These are phyloP conservation scores for Hypomyces perniciosus DNA, from an alignment of 2,329 filamentous ascomycete species.

Conservation along the genomic window DNA sequence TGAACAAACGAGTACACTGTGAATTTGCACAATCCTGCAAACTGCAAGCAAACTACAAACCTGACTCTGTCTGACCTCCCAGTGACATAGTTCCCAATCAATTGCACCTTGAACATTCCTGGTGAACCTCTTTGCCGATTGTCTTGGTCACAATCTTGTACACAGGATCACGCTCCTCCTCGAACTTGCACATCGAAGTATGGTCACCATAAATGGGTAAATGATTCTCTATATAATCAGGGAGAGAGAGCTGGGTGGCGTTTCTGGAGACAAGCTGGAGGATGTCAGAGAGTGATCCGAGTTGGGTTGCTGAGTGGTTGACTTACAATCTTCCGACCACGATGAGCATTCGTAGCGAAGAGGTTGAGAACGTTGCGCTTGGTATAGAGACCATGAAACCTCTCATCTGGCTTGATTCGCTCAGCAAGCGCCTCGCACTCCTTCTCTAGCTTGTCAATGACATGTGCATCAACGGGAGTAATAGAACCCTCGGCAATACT, in stretches of 20 bases:
- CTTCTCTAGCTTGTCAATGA: slow-evolving; percentile 6
- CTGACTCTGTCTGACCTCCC: neutral
- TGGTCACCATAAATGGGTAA: slow-evolving; percentile 7
- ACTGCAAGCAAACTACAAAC: neutral
- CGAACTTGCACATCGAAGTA: slow-evolving; percentile 7
- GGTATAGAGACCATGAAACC: neutral
- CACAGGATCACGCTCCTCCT: neutral
- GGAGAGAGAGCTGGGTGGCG: neutral
- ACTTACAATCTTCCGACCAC: slow-evolving; percentile 3
- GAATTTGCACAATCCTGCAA: too few relatives aligned
- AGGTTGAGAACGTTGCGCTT: slow-evolving; percentile 8
- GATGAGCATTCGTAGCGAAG: slow-evolving; percentile 4
- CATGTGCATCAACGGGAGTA: neutral
- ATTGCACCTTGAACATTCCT: neutral
- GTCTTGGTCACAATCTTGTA: slow-evolving; percentile 7
- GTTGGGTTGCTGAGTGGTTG: neutral
- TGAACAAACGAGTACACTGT: too few relatives aligned
- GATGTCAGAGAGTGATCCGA: neutral
- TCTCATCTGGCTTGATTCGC: slow-evolving; percentile 2
- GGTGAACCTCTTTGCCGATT: slow-evolving; percentile 1
- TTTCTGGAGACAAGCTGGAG: slow-evolving; percentile 4
- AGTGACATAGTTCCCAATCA: neutral
- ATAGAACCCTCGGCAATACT: slow-evolving; percentile 5
- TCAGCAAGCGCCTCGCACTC: slow-evolving; percentile 2
- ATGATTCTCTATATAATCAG: slow-evolving; percentile 8